These are phyloP conservation scores for Ilyonectria sp. DNA, from an alignment of 2,329 filamentous ascomycete genomes.

Conservation along the genomic window DNA sequence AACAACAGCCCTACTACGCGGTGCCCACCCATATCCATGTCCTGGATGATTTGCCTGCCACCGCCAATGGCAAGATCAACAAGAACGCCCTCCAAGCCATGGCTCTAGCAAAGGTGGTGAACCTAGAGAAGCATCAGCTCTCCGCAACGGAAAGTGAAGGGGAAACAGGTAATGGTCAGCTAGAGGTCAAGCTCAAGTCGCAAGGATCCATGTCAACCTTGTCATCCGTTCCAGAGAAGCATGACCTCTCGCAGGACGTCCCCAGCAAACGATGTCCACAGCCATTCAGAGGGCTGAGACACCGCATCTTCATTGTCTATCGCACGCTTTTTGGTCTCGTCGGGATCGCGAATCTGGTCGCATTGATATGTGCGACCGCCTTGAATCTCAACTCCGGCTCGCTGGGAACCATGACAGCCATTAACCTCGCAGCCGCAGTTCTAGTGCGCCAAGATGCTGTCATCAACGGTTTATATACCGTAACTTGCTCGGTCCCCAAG, in stretches of 20 bases:
- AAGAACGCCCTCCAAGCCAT: slow-evolving; percentile 61
- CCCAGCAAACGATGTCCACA: slow-evolving; percentile 59
- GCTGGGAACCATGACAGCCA: slow-evolving; percentile 60
- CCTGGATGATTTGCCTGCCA: slow-evolving; percentile 63
- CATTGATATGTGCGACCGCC: slow-evolving; percentile 60
- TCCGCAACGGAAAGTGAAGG: slow-evolving; percentile 22
- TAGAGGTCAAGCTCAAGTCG: slow-evolving; percentile 48
- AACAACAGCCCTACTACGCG: slow-evolving; percentile 69
- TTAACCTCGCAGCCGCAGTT: slow-evolving; percentile 66
- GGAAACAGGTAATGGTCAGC: slow-evolving; percentile 7
- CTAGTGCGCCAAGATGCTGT: slow-evolving; percentile 68
- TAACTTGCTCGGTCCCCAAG: slow-evolving; percentile 62
- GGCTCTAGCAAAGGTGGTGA: slow-evolving; percentile 38
- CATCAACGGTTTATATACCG: slow-evolving; percentile 65
- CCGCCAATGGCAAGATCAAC: slow-evolving; percentile 71
- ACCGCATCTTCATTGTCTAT: slow-evolving; percentile 67
- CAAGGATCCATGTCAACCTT: slow-evolving; percentile 52
- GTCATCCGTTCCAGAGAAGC: slow-evolving; percentile 47
- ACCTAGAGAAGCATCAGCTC: slow-evolving; percentile 15
- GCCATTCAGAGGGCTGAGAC: slow-evolving; percentile 57
- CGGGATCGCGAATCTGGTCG: slow-evolving; percentile 65
- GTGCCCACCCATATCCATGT: slow-evolving; percentile 63
- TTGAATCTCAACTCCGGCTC: slow-evolving; percentile 53
- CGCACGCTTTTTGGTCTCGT: slow-evolving; percentile 70
- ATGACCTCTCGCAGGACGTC: slow-evolving; percentile 51